These are phyloP conservation scores for Cardamine chenopodiifolia DNA, from an alignment of 345 rosid species.

Conservation along the genomic window DNA sequence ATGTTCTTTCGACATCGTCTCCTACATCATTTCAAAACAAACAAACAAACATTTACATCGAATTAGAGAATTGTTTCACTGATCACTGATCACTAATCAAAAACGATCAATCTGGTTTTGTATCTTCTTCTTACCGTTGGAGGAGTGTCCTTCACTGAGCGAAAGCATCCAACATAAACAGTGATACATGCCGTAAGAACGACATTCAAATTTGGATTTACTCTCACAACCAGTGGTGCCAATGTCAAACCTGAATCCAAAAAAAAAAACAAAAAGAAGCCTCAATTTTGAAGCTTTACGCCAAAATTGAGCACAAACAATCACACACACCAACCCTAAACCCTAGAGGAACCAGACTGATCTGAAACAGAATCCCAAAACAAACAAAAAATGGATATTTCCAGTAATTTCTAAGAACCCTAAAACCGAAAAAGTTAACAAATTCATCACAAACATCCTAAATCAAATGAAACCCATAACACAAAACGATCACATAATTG, in stretches of 20 bases:
- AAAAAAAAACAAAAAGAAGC: neutral
- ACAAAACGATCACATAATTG: constrained; percentile 1
- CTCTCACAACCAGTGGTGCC: constrained; percentile 90
- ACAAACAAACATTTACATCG: constrained; percentile 1
- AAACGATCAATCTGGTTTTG: neutral
- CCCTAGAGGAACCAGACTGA: constrained; percentile 32
- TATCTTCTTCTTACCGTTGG: constrained; percentile 61
- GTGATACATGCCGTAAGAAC: constrained; percentile 87
- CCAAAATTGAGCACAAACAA: neutral
- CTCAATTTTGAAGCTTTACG: constrained; percentile 18
- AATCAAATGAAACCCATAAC: constrained; percentile 17
- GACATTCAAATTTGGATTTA: constrained; percentile 89
- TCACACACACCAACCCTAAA: constrained; percentile 27
- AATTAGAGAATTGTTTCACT: neutral
- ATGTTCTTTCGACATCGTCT: constrained; percentile 95
- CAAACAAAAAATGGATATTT: neutral
- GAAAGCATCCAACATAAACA: constrained; percentile 94
- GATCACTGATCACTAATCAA: constrained; percentile 1
- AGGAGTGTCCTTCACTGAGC: constrained; percentile 96
- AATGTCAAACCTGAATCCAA: constrained; percentile 71
- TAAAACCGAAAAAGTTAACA: neutral
- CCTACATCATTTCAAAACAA: constrained; percentile 55
- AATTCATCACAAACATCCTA: neutral
- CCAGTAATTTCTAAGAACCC: constrained; percentile 10
- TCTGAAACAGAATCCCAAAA: constrained; percentile 11